These are phyloP conservation scores for Sclerotinia subarctica DNA, from an alignment of 2,329 filamentous ascomycete genomes.

Conservation along the genomic window DNA sequence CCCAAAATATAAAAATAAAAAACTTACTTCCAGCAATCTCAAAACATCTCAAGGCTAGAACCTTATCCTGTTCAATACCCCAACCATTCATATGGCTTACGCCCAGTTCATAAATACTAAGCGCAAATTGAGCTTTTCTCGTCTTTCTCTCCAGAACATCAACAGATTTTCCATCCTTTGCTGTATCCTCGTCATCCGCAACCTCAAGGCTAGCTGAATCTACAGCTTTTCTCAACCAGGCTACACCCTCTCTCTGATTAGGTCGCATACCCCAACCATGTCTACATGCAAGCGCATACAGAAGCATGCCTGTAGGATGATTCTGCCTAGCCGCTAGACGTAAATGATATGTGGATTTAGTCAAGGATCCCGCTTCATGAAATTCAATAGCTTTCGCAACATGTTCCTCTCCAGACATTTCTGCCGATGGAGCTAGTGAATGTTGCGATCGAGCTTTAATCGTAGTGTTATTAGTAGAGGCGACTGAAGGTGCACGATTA, in stretches of 20 bases:
- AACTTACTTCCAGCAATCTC: constrained; percentile 86
- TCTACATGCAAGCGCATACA: constrained; percentile 90
- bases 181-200: constrained; percentile 71
- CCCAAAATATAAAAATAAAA: background rate
- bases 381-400: constrained; percentile 85
- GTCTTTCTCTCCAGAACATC: constrained; percentile 72
- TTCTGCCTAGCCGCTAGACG: constrained; percentile 82
- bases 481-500: constrained; percentile 26
- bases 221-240: constrained; percentile 89
- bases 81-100: constrained; percentile 98
- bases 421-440: constrained; percentile 54
- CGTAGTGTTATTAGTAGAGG: constrained; percentile 35
- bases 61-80: constrained; percentile 92
- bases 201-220: constrained; percentile 80
- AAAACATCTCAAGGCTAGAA: constrained; percentile 84
- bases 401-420: constrained; percentile 82
- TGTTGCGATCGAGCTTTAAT: constrained; percentile 46
- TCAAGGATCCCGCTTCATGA: constrained; percentile 81
- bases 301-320: constrained; percentile 88
- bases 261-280: constrained; percentile 98
- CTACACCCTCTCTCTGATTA: constrained; percentile 84
- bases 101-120: constrained; percentile 94
- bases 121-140: constrained; percentile 86
- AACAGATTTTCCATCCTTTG: constrained; percentile 59
- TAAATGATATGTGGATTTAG: constrained; percentile 94